These are phyloP conservation scores for Solanum medicagineum DNA, from an alignment of 257 asterid species.

Conservation along the genomic window DNA sequence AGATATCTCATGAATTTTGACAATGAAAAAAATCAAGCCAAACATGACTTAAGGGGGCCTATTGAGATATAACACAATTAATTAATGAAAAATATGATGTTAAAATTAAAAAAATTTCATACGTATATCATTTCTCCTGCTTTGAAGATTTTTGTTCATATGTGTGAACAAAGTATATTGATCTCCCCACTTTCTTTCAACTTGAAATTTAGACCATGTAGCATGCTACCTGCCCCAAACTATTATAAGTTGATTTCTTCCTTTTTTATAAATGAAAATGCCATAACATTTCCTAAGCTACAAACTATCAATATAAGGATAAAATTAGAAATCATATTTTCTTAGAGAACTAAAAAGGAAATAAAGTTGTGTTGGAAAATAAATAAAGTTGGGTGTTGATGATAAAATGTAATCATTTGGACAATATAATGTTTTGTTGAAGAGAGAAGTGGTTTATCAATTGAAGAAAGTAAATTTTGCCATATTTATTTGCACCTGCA, in stretches of 20 bases:
- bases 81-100: not conserved
- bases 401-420: too few species aligned
- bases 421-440: too few species aligned
- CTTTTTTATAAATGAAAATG: too few species aligned
- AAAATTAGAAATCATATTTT: too few species aligned
- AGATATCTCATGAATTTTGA: not conserved
- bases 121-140: not conserved
- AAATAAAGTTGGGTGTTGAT: too few species aligned
- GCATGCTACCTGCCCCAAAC: not conserved
- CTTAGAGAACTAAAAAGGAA: too few species aligned
- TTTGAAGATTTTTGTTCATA: not conserved
- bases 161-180: not conserved
- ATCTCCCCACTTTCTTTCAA: not conserved
- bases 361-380: too few species aligned
- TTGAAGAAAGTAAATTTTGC: too few species aligned
- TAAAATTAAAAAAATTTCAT: not conserved
- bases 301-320: too few species aligned
- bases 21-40: not conserved
- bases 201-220: not conserved
- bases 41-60: not conserved
- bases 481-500: too few species aligned
- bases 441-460: too few species aligned
- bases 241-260: not conserved
- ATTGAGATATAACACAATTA: not conserved
- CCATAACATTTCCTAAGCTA: too few species aligned